These are phyloP conservation scores for Solanum neorickii DNA, from an alignment of 257 asterid species.

Conservation along the genomic window DNA sequence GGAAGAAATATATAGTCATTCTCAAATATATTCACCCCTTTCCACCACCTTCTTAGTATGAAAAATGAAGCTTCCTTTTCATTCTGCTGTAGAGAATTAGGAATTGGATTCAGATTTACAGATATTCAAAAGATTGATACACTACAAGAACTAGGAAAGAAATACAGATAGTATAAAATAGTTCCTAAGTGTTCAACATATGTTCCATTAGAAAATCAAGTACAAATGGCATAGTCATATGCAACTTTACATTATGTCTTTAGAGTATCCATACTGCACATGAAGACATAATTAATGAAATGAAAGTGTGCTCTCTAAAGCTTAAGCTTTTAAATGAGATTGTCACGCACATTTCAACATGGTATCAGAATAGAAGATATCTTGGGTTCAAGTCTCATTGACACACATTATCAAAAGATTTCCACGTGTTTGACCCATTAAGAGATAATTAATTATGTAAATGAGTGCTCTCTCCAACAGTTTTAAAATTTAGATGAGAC, in stretches of 20 bases:
- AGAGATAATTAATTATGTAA: neutral
- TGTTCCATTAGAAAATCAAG: neutral
- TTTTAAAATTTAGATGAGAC: neutral
- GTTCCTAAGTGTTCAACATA: neutral
- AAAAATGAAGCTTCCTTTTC: constrained; percentile 47
- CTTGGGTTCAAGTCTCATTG: neutral
- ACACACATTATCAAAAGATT: neutral
- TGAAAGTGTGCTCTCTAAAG: neutral
- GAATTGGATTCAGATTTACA: neutral
- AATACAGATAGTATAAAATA: neutral
- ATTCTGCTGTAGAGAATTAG: constrained; percentile 22
- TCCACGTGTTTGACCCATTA: neutral
- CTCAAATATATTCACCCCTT: constrained; percentile 81
- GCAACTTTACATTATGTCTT: neutral
- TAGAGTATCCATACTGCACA: neutral
- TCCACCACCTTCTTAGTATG: constrained; percentile 98
- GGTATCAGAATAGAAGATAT: neutral
- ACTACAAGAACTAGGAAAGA: neutral
- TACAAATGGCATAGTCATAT: neutral
- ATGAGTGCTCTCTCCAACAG: neutral
- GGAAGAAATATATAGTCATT: constrained; percentile 80
- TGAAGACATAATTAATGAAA: neutral
- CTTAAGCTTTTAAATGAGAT: neutral
- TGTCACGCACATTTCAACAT: neutral
- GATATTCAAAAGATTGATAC: neutral